phyloP scores from a whole-genome alignment of 495 filamentous ascomycete genomes.

The Penicillium paradoxum region DNA sequence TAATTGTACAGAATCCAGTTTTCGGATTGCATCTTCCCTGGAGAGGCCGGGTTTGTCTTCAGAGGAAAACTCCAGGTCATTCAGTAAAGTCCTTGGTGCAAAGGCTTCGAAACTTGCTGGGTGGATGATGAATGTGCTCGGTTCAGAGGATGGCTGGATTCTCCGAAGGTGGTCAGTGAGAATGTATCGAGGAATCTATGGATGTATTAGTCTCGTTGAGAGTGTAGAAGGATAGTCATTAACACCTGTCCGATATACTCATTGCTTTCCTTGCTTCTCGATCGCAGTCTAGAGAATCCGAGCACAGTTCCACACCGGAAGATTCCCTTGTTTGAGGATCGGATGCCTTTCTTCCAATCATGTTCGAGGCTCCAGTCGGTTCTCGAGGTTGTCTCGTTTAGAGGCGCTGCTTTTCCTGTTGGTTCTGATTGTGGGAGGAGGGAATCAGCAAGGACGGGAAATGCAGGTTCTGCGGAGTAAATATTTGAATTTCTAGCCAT shows the following conservation, averaged over 20 bases:
- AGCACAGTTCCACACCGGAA: slow-evolving; percentile 34
- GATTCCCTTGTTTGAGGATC: slow-evolving; percentile 8
- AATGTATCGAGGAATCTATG: slow-evolving; percentile 16
- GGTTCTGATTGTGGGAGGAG: slow-evolving; percentile 15
- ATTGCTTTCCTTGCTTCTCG: slow-evolving; percentile 20
- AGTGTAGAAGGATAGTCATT: not conserved
- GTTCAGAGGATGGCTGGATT: slow-evolving; percentile 4
- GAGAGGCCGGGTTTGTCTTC: slow-evolving; percentile 18
- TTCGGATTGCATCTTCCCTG: slow-evolving; percentile 29
- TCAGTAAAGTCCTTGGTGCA: slow-evolving; percentile 63
- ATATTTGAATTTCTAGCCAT: slow-evolving; percentile 15
- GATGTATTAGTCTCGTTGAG: not conserved
- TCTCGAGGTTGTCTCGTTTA: not conserved
- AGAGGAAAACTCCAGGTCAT: slow-evolving; percentile 20
- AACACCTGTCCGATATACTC: slow-evolving; percentile 35
- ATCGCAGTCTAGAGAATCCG: slow-evolving; percentile 35
- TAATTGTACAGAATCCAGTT: slow-evolving; percentile 36
- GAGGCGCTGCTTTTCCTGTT: not conserved
- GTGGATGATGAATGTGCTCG: slow-evolving; percentile 49
- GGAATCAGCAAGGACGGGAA: slow-evolving; percentile 34
- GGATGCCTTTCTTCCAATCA: slow-evolving; percentile 26
- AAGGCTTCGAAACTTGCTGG: slow-evolving; percentile 81
- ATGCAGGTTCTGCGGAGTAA: slow-evolving; percentile 31
- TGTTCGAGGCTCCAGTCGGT: slow-evolving; percentile 29
- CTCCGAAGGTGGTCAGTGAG: slow-evolving; percentile 11